Evolutionary conservation across 345 rosid species (phyloP).

Genomic region (Camelina hispida): DNA sequence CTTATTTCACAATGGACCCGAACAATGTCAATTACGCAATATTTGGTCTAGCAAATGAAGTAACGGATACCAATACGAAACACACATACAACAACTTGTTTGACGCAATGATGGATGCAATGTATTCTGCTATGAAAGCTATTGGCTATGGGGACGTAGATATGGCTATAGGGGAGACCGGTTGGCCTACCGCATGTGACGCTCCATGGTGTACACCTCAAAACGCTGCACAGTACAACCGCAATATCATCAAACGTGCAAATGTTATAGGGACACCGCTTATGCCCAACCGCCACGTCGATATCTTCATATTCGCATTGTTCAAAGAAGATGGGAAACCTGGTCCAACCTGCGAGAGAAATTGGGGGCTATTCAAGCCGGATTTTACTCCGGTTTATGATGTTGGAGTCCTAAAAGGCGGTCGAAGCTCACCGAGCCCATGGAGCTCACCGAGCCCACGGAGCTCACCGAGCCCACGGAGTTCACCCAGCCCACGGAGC

Average conservation of each 20-base stretch:
- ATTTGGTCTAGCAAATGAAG: slow-evolving; percentile 14
- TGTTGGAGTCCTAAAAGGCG: slow-evolving; percentile 40
- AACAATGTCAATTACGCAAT: slow-evolving; percentile 25
- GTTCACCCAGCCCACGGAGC: too few relatives aligned
- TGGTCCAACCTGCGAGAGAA: slow-evolving; percentile 74
- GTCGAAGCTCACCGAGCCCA: background rate
- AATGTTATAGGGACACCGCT: slow-evolving; percentile 31
- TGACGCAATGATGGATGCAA: slow-evolving; percentile 35
- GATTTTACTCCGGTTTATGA: slow-evolving; percentile 61
- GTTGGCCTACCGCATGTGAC: slow-evolving; percentile 41
- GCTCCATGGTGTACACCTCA: slow-evolving; percentile 19
- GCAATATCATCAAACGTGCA: slow-evolving; percentile 28
- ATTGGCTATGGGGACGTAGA: slow-evolving; percentile 35
- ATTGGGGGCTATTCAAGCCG: slow-evolving; percentile 82
- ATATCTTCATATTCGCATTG: slow-evolving; percentile 70
- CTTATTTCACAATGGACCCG: slow-evolving; percentile 16
- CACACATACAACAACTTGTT: slow-evolving; percentile 27
- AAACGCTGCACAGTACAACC: slow-evolving; percentile 27
- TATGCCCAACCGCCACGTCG: slow-evolving; percentile 50
- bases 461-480: too few relatives aligned
- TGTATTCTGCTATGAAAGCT: slow-evolving; percentile 25
- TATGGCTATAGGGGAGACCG: slow-evolving; percentile 31
- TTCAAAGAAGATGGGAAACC: slow-evolving; percentile 76
- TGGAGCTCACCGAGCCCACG: too few relatives aligned
- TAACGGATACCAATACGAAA: slow-evolving; percentile 6